A percentile compares a stretch with the other conserved stretches of the same genome.
phyloP scores from a whole-genome alignment of 2,329 filamentous ascomycete species.

The Aspergillus nomiae region DNA sequence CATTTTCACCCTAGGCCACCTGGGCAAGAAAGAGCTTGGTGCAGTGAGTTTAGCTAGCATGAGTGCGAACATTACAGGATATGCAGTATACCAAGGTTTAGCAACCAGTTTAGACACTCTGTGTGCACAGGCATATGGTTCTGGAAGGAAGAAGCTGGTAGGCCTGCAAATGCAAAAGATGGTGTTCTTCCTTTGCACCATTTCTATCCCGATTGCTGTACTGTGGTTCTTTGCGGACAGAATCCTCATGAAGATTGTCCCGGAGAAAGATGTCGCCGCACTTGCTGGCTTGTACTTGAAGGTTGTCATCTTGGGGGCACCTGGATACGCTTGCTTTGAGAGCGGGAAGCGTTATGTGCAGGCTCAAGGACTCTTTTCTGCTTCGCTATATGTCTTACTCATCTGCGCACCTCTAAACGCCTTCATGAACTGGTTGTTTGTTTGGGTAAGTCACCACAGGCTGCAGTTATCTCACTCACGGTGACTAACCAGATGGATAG shows the following conservation, averaged over 20 bases:
- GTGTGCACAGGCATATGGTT: constrained; percentile 91
- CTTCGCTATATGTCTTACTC: constrained; percentile 79
- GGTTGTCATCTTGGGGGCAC: constrained; percentile 69
- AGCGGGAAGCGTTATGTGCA: constrained; percentile 83
- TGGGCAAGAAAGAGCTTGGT: constrained; percentile 71
- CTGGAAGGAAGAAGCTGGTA: constrained; percentile 84
- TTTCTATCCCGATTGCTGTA: constrained; percentile 71
- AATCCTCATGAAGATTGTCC: constrained; percentile 68
- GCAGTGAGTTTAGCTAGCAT: constrained; percentile 72
- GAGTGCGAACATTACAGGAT: constrained; percentile 78
- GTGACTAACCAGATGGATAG: constrained; percentile 23
- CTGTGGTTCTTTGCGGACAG: constrained; percentile 70
- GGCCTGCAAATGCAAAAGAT: constrained; percentile 81
- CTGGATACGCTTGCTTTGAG: constrained; percentile 76
- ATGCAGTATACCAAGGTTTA: constrained; percentile 76
- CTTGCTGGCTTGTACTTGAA: constrained; percentile 75
- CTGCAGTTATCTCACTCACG: neutral
- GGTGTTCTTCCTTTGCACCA: constrained; percentile 72
- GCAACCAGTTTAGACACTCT: constrained; percentile 90
- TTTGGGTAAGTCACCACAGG: constrained; percentile 61
- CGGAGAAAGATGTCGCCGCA: constrained; percentile 68
- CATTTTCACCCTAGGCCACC: constrained; percentile 74
- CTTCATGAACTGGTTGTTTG: constrained; percentile 77
- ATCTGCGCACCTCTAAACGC: constrained; percentile 81
- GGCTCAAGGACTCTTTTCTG: constrained; percentile 82